Percentiles rank a stretch among this genome's conserved stretches.
phyloP scores from a whole-genome alignment of 1,284 basidiomycete genomes.

The Sporisorium sorghi region DNA sequence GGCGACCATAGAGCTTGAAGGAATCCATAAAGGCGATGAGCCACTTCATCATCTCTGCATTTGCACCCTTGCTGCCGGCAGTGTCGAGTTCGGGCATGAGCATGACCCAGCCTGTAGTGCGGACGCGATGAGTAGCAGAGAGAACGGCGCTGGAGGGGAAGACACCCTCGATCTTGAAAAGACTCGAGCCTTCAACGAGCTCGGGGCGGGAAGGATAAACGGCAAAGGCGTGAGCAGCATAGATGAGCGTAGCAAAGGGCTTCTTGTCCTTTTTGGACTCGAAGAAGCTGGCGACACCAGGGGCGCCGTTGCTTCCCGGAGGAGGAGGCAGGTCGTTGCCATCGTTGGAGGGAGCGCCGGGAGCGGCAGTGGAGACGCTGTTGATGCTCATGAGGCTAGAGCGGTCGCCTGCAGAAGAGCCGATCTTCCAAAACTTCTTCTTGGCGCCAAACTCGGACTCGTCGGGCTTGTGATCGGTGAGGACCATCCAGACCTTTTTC shows the following conservation, averaged over 20 bases:
- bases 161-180: slow-evolving; percentile 68
- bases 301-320: slow-evolving; percentile 58
- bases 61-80: slow-evolving; percentile 78
- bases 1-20: slow-evolving; percentile 67
- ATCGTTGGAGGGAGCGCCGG: slow-evolving; percentile 39
- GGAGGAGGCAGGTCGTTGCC: slow-evolving; percentile 57
- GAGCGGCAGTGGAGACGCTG: slow-evolving; percentile 29
- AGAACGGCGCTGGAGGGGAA: slow-evolving; percentile 56
- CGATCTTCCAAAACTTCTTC: slow-evolving; percentile 57
- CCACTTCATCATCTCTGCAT: slow-evolving; percentile 92
- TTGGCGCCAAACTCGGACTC: slow-evolving; percentile 51
- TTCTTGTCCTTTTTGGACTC: slow-evolving; percentile 66
- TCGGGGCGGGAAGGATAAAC: slow-evolving; percentile 68
- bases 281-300: slow-evolving; percentile 65
- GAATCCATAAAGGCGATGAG: slow-evolving; percentile 75
- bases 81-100: slow-evolving; percentile 69
- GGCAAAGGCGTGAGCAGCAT: slow-evolving; percentile 64
- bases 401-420: slow-evolving; percentile 53
- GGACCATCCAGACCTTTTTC: slow-evolving; percentile 89
- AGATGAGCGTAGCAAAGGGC: slow-evolving; percentile 65
- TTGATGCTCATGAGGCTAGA: slow-evolving; percentile 53
- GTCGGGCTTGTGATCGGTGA: slow-evolving; percentile 70
- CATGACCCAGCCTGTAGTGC: slow-evolving; percentile 70
- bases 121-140: slow-evolving; percentile 75
- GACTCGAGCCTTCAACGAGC: slow-evolving; percentile 65